Percentiles rank a stretch among this genome's conserved stretches.
Conservation (phyloP, 2,329 filamentous ascomycete genomes). For the Chaetomium globosum region DNA sequence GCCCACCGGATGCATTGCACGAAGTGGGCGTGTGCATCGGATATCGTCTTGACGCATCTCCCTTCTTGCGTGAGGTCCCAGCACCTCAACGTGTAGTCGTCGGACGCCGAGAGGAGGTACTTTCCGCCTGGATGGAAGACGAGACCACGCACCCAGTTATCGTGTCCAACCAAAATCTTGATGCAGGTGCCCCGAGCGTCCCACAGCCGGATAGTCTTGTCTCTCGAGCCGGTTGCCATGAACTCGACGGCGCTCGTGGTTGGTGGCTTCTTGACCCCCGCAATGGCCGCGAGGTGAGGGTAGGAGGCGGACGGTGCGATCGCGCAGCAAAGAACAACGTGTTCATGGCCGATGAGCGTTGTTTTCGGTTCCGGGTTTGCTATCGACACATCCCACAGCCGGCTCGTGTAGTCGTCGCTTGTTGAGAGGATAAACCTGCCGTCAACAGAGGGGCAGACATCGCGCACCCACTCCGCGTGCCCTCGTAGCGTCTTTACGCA, state of each 20-base stretch:
- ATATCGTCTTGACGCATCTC: slow-evolving; percentile 81
- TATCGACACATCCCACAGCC: slow-evolving; percentile 80
- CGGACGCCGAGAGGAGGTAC: slow-evolving; percentile 80
- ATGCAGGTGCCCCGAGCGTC: slow-evolving; percentile 81
- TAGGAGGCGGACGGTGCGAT: slow-evolving; percentile 82
- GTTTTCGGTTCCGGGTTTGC: slow-evolving; percentile 71
- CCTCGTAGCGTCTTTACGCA: slow-evolving; percentile 88
- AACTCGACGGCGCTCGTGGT: slow-evolving; percentile 78
- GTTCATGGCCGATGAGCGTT: slow-evolving; percentile 82
- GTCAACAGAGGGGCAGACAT: slow-evolving; percentile 79
- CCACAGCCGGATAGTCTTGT: slow-evolving; percentile 91
- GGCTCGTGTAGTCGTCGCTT: slow-evolving; percentile 78
- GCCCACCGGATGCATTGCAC: slow-evolving; percentile 88
- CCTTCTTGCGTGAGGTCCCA: slow-evolving; percentile 93
- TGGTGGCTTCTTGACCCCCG: slow-evolving; percentile 81
- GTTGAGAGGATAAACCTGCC: slow-evolving; percentile 81
- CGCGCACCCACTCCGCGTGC: slow-evolving; percentile 88
- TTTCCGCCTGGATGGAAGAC: slow-evolving; percentile 92
- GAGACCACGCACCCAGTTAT: slow-evolving; percentile 88
- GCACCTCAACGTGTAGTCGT: slow-evolving; percentile 90
- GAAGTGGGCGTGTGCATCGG: slow-evolving; percentile 79
- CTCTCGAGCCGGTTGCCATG: slow-evolving; percentile 83
- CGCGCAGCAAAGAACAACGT: slow-evolving; percentile 81
- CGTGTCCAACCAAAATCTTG: slow-evolving; percentile 82
- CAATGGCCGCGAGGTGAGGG: slow-evolving; percentile 72